Base-by-base conservation (phyloP, 176 grass and related monocot species). In the Otatea glauca region DNA sequence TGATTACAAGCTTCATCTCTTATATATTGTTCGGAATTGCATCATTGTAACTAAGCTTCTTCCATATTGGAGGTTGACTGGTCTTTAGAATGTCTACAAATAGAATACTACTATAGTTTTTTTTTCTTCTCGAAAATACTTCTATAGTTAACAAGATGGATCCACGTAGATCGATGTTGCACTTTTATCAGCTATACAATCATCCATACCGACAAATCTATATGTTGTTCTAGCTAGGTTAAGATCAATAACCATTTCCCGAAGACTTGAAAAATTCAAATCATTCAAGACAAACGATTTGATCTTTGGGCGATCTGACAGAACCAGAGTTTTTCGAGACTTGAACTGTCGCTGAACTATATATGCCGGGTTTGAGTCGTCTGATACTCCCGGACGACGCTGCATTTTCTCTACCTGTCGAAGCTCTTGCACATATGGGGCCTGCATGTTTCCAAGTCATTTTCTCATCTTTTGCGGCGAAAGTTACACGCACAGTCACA, bases 141-240 rank as follows among this genome's bases (percentile, higher is more conserved):
- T 72, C 9, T 13, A 13, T 41, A 63, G 72, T 66, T 21, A 51
- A 76, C 59, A 87, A 90, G 79, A 68, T 86, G 88, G 88, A 87
- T 87, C 74, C 79, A 78, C 84, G 79, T 86, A 37, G 38, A 25
- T 27, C 5, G 5, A 29, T 61, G 69, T 10, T 70, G 71, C 13
- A 34, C 44, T 59, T 45, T 20, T 5, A 70, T 41, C 16, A 9
- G 9, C 18, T 66, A 18, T 9, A 47, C 18, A 48, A 66, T 48
- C 9, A n/a, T n/a, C n/a, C n/a, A 39, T 74, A 86, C 79, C 79
- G 88, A 83, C 88, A 79, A 79, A 86, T 77, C 47, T 86, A 65
- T 54, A 59, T 18, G 16, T 18, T 34, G 20, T 29, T 55, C 0
- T 70, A 10, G 47, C 0, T 70, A 10, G 47, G 74, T 27, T 9